Percentiles rank a stretch among this genome's conserved stretches.
Conservation (phyloP, 352 stramenopile species). For the Phytophthora citrophthora region DNA sequence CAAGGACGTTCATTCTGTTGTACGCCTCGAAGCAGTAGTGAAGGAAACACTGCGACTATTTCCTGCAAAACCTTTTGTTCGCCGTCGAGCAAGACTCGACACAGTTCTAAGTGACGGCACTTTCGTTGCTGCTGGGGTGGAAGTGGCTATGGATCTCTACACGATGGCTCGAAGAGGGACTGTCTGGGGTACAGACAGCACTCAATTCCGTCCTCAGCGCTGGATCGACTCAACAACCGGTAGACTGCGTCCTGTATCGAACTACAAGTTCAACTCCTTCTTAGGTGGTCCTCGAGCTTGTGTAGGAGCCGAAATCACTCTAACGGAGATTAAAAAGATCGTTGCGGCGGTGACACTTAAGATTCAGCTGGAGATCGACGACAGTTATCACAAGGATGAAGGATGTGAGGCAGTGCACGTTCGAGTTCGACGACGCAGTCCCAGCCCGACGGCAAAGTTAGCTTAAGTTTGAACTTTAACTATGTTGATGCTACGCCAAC, state of each 20-base stretch:
- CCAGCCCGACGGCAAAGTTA: slow-evolving; percentile 15
- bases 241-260: slow-evolving; percentile 42
- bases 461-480: neutral
- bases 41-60: slow-evolving; percentile 70
- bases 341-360: slow-evolving; percentile 33
- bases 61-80: slow-evolving; percentile 38
- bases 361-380: slow-evolving; percentile 2
- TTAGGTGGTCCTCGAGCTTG: slow-evolving; percentile 59
- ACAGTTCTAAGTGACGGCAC: slow-evolving; percentile 64
- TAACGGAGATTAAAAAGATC: slow-evolving; percentile 54
- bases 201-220: slow-evolving; percentile 61
- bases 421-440: slow-evolving; percentile 6
- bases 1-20: slow-evolving; percentile 24
- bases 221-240: slow-evolving; percentile 50
- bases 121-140: slow-evolving; percentile 46
- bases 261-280: slow-evolving; percentile 68
- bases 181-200: slow-evolving; percentile 54
- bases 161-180: slow-evolving; percentile 45
- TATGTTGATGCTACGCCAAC: too few relatives aligned
- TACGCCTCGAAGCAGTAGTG: slow-evolving; percentile 59
- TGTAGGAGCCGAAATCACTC: slow-evolving; percentile 48
- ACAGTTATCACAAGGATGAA: neutral
- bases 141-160: slow-evolving; percentile 59
- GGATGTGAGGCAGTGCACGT: neutral
- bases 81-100: slow-evolving; percentile 52